A percentile compares a stretch with the other conserved stretches of the same genome.
These are phyloP conservation scores for Lactuca sativa DNA, from an alignment of 129 eudicot species.

Conservation along the genomic window DNA sequence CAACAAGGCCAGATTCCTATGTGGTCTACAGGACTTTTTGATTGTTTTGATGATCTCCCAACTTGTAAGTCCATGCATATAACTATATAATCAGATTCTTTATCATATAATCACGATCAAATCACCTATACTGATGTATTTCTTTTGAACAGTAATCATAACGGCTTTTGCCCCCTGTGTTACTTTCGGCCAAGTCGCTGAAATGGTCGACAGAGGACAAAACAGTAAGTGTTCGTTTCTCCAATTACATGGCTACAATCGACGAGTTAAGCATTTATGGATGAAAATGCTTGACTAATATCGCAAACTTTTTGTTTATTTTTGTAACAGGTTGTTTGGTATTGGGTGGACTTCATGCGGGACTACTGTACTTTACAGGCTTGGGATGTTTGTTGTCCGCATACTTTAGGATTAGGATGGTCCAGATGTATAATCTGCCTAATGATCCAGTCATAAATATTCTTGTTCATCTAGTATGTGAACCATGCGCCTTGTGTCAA, in stretches of 20 bases:
- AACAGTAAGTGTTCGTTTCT: slow-evolving; percentile 25
- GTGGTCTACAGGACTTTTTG: slow-evolving; percentile 43
- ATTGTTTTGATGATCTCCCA: slow-evolving; percentile 35
- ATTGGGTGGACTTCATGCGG: slow-evolving; percentile 18
- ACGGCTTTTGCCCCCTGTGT: slow-evolving; percentile 37
- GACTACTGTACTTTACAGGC: slow-evolving; percentile 27
- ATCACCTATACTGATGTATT: not conserved
- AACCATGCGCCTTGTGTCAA: slow-evolving; percentile 50
- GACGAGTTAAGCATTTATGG: not conserved
- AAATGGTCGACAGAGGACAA: slow-evolving; percentile 39
- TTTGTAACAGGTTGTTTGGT: slow-evolving; percentile 18
- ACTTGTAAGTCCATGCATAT: slow-evolving; percentile 23
- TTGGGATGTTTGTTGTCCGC: slow-evolving; percentile 32
- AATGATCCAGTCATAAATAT: slow-evolving; percentile 24
- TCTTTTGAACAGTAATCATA: slow-evolving; percentile 25
- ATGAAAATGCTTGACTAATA: not conserved
- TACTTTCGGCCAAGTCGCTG: slow-evolving; percentile 44
- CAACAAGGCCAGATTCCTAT: slow-evolving; percentile 26
- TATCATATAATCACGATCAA: not conserved
- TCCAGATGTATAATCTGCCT: slow-evolving; percentile 29
- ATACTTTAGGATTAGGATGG: slow-evolving; percentile 38
- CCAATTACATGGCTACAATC: not conserved
- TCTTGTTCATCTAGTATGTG: slow-evolving; percentile 34
- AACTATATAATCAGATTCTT: not conserved
- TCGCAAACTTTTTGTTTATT: not conserved